Evolutionary conservation across 192 early-diverging fungal species (phyloP).

Genomic region (Coemansia reversa): DNA sequence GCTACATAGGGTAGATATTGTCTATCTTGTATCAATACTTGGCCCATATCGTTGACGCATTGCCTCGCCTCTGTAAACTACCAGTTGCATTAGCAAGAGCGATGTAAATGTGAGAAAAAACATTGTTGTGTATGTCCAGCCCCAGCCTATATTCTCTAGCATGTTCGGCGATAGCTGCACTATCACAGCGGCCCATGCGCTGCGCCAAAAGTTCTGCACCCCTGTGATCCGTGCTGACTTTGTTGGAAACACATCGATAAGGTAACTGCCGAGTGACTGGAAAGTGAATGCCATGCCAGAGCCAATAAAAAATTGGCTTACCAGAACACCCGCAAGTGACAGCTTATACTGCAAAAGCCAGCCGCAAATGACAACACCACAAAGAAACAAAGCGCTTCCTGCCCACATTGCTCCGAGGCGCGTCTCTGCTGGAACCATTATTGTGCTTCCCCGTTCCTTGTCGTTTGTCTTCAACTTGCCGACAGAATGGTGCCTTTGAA

Average conservation of each 20-base stretch:
- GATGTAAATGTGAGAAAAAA: conserved; percentile 31
- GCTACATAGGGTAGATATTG: background rate
- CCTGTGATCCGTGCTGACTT: conserved; percentile 48
- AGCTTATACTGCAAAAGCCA: conserved; percentile 40
- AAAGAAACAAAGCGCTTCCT: conserved; percentile 35
- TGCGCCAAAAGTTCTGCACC: conserved; percentile 54
- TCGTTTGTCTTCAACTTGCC: background rate
- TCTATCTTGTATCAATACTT: background rate
- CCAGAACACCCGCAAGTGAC: conserved; percentile 39
- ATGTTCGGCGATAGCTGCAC: conserved; percentile 49
- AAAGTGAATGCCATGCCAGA: conserved; percentile 48
- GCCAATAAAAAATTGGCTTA: conserved; percentile 43
- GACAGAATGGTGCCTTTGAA: conserved; percentile 6
- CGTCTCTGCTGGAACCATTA: conserved; percentile 27
- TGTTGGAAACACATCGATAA: conserved; percentile 54
- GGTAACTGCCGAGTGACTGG: conserved; percentile 40
- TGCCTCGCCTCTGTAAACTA: conserved; percentile 27
- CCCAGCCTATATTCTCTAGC: conserved; percentile 48
- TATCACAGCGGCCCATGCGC: conserved; percentile 42
- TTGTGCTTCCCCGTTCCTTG: background rate
- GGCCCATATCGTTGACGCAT: conserved; percentile 39
- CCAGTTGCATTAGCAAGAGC: conserved; percentile 26
- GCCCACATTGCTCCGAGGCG: conserved; percentile 43
- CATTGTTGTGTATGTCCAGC: conserved; percentile 46
- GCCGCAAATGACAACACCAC: conserved; percentile 23